Base-by-base conservation (phyloP, 495 filamentous ascomycete species). In the Hypoxylon cercidicola region DNA sequence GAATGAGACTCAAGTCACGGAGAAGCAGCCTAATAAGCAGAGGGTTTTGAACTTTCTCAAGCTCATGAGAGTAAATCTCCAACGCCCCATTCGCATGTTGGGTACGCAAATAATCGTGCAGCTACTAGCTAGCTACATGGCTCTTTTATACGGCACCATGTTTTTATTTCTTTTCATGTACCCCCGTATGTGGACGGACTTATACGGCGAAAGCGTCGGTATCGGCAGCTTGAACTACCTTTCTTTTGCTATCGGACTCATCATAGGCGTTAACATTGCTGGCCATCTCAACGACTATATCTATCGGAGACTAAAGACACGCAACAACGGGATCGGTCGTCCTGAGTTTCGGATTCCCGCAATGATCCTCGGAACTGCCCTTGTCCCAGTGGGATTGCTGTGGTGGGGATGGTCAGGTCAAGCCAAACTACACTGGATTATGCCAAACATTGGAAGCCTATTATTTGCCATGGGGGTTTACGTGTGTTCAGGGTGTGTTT, bases 1-100 rank as follows among this genome's bases (percentile, higher is more conserved):
- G 43, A 78, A 74, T 18, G 79, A 91, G 12, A 81, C 82, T 44
- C 84, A 85, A 64, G 85, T 86, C 62, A 89, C 87, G 0, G 82
- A 82, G 20, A 88, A 91, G 25, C 25, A 28, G 25, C 25, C 25
- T 3, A 28, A 3, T 3, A 28, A 28, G 25, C 25, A 28, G 25
- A 3, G 25, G 25, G 25, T 28, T 3, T 3, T 7, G 25, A 28
- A 28, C 7, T 28, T 28, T 7, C 7, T 28, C 25, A 28, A 28
- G 25, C 25, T 28, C 3, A 28, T 28, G 25, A 28, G 25, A 7
- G 7, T 7, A 28, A 3, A 28, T 7, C 25, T 28, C 3, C 25
- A 28, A 28, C 25, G 84, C 0, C 82, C 84, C 0, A 82, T 85
- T 61, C 73, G 73, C 3, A 74, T 89, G 15, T 76, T 89, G 12